Percentiles rank a stretch among this genome's conserved stretches.
Conservation (phyloP, 202 grass and related monocot species). For the Panicum hallii region DNA sequence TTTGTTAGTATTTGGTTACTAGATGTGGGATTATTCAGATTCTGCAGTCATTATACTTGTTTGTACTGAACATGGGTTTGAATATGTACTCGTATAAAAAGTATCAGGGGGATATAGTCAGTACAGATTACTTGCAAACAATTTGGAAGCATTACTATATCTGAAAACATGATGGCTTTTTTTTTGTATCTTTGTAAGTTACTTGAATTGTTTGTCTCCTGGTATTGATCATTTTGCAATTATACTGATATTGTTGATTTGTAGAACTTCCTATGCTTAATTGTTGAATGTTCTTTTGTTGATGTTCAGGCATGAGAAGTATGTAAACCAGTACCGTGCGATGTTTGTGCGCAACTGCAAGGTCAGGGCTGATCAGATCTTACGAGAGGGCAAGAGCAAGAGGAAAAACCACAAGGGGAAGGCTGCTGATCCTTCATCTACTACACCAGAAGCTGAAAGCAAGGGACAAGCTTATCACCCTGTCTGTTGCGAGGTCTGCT, state of each 20-base stretch:
- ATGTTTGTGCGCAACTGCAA: constrained; percentile 94
- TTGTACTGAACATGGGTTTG: background rate
- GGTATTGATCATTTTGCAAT: background rate
- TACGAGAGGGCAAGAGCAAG: constrained; percentile 67
- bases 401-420: constrained; percentile 53
- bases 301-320: constrained; percentile 77
- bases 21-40: background rate
- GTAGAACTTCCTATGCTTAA: background rate
- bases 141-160: too few relatives aligned
- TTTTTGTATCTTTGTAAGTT: background rate
- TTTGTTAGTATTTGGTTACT: background rate
- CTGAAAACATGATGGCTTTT: background rate
- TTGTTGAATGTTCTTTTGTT: constrained; percentile 8
- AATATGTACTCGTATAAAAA: background rate
- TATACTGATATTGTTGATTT: background rate
- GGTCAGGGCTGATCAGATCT: constrained; percentile 76
- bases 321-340: constrained; percentile 88
- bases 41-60: background rate
- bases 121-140: too few relatives aligned
- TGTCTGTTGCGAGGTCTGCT: constrained; percentile 90
- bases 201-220: background rate
- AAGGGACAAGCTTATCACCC: constrained; percentile 59
- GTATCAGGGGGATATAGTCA: background rate
- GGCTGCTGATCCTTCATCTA: constrained; percentile 36
- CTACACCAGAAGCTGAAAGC: constrained; percentile 38